These are phyloP conservation scores for Pseudovirgaria hyperparasitica DNA, from an alignment of 2,329 filamentous ascomycete genomes.

Conservation along the genomic window DNA sequence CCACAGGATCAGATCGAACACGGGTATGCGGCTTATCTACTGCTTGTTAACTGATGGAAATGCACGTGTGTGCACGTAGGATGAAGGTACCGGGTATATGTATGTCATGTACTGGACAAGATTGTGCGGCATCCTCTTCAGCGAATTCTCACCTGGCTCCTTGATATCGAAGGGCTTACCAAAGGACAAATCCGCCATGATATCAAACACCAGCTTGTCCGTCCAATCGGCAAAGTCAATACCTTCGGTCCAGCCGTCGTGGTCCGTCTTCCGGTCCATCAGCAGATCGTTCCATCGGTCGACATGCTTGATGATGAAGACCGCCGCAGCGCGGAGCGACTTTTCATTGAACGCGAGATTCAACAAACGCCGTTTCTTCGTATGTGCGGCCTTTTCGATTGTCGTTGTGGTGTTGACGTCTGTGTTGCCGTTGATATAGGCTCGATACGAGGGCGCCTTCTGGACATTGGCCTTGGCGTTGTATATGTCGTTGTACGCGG, in stretches of 20 bases:
- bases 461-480: slow-evolving; percentile 4
- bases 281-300: slow-evolving; percentile 8
- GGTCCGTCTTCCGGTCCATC: slow-evolving; percentile 4
- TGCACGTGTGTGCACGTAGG: neutral
- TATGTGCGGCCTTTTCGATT: slow-evolving; percentile 5
- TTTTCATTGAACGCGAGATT: slow-evolving; percentile 9
- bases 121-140: slow-evolving; percentile 7
- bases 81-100: slow-evolving; percentile 5
- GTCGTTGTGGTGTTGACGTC: slow-evolving; percentile 4
- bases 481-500: slow-evolving; percentile 5
- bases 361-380: slow-evolving; percentile 6
- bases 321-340: slow-evolving; percentile 4
- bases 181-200: slow-evolving; percentile 29
- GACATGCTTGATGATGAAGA: slow-evolving; percentile 6
- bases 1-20: slow-evolving; percentile 5
- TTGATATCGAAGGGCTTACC: slow-evolving; percentile 22
- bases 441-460: slow-evolving; percentile 8
- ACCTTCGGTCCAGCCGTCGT: slow-evolving; percentile 7
- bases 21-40: slow-evolving; percentile 1
- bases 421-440: slow-evolving; percentile 5
- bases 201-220: slow-evolving; percentile 29
- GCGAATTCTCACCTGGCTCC: slow-evolving; percentile 7
- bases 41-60: neutral
- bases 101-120: slow-evolving; percentile 8
- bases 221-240: slow-evolving; percentile 11